Percentiles rank a stretch among this genome's conserved stretches.
phyloP scores from a whole-genome alignment of 148 eudicot species.

The Bassia scoparia region DNA sequence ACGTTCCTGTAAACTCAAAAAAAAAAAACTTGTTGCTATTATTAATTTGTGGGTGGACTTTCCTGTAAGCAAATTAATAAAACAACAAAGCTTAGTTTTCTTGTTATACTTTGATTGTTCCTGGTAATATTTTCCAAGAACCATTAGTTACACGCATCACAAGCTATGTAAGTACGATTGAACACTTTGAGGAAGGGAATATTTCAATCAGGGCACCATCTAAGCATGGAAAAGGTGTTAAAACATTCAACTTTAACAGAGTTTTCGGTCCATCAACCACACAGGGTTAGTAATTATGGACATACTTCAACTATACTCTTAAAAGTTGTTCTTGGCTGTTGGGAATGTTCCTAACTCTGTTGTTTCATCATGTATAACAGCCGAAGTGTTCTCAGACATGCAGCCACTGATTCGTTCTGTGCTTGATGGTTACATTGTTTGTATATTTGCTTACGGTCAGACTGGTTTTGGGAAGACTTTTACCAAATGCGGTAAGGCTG shows the following conservation, averaged over 20 bases:
- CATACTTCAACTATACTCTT: neutral
- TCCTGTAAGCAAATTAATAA: too few relatives aligned
- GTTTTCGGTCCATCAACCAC: constrained; percentile 87
- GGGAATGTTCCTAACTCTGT: constrained; percentile 18
- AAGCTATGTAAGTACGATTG: constrained; percentile 51
- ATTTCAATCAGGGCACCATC: constrained; percentile 65
- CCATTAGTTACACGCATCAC: too few relatives aligned
- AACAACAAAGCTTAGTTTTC: too few relatives aligned
- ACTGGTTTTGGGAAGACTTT: constrained; percentile 96
- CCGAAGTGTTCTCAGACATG: constrained; percentile 85
- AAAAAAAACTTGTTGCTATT: too few relatives aligned
- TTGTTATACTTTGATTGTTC: too few relatives aligned
- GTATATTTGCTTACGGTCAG: constrained; percentile 97
- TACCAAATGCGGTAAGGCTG: too few relatives aligned
- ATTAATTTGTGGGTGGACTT: too few relatives aligned
- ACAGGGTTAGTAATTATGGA: constrained; percentile 54
- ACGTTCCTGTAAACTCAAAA: too few relatives aligned
- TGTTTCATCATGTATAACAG: constrained; percentile 37
- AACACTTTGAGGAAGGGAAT: constrained; percentile 77
- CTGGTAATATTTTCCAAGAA: too few relatives aligned
- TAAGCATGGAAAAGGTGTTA: constrained; percentile 73
- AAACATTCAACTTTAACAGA: constrained; percentile 83
- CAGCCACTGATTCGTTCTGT: constrained; percentile 87
- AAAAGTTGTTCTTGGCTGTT: neutral
- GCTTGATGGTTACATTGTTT: constrained; percentile 94